Conservation (phyloP, 2,329 filamentous ascomycete genomes). For the Fusarium sp. region DNA sequence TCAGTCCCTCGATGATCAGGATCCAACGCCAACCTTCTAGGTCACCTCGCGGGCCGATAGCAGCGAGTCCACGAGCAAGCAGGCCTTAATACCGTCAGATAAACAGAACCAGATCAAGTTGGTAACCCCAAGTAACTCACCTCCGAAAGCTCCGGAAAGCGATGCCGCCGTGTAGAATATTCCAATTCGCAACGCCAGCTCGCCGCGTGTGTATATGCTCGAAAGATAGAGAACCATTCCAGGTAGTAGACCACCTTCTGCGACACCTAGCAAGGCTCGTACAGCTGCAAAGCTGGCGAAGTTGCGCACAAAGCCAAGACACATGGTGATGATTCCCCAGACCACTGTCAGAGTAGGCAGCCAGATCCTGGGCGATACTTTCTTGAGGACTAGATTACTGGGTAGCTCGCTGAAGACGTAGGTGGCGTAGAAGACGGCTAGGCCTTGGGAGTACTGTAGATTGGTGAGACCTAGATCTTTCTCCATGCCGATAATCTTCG, state of each 20-base stretch:
- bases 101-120: background rate
- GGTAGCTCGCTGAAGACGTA: slow-evolving; percentile 72
- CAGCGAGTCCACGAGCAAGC: slow-evolving; percentile 2
- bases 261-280: slow-evolving; percentile 44
- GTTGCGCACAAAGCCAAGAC: slow-evolving; percentile 63
- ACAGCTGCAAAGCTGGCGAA: slow-evolving; percentile 67
- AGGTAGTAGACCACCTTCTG: slow-evolving; percentile 49
- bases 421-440: slow-evolving; percentile 73
- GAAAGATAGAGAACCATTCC: slow-evolving; percentile 77
- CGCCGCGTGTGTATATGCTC: slow-evolving; percentile 67
- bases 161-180: slow-evolving; percentile 69
- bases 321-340: slow-evolving; percentile 70
- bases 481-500: slow-evolving; percentile 72
- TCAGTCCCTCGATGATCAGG: background rate
- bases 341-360: slow-evolving; percentile 64
- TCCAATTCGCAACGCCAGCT: slow-evolving; percentile 71
- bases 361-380: slow-evolving; percentile 68
- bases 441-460: slow-evolving; percentile 70
- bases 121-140: background rate
- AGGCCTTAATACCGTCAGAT: background rate
- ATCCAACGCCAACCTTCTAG: slow-evolving; percentile 8
- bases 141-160: slow-evolving; percentile 50
- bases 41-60: background rate
- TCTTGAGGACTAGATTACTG: slow-evolving; percentile 72
- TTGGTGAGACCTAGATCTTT: slow-evolving; percentile 66